phyloP scores from a whole-genome alignment of 257 asterid species.

The Leonotis leonurus region DNA sequence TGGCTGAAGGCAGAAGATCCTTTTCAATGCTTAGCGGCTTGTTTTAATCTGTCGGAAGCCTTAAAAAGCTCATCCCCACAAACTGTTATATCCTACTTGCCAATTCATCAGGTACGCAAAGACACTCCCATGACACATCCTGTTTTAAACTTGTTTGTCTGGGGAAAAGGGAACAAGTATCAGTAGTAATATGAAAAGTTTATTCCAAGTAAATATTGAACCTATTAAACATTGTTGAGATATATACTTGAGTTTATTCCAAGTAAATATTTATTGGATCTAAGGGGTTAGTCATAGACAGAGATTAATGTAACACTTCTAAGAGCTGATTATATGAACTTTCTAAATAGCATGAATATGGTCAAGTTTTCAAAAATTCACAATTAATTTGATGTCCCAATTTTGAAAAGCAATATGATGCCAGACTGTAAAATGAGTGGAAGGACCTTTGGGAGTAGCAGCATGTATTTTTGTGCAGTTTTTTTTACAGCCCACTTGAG shows the following conservation, averaged over 20 bases:
- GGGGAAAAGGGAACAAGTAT: not conserved
- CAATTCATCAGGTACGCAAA: constrained; percentile 78
- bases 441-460: not conserved
- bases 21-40: constrained; percentile 92
- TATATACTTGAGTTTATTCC: not conserved
- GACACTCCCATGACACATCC: not conserved
- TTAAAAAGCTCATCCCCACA: constrained; percentile 74
- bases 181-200: not conserved
- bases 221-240: not conserved
- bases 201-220: not conserved
- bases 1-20: constrained; percentile 97
- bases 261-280: not conserved
- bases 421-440: not conserved
- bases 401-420: not conserved
- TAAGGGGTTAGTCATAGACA: not conserved
- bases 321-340: not conserved
- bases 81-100: constrained; percentile 78
- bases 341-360: not conserved
- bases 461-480: not conserved
- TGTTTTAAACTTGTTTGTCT: not conserved
- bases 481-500: not conserved
- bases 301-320: not conserved
- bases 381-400: too few relatives aligned
- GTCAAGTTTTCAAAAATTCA: not conserved
- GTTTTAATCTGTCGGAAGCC: constrained; percentile 82